phyloP scores from a whole-genome alignment of 495 filamentous ascomycete species.

The Cercophora newfieldiana region DNA sequence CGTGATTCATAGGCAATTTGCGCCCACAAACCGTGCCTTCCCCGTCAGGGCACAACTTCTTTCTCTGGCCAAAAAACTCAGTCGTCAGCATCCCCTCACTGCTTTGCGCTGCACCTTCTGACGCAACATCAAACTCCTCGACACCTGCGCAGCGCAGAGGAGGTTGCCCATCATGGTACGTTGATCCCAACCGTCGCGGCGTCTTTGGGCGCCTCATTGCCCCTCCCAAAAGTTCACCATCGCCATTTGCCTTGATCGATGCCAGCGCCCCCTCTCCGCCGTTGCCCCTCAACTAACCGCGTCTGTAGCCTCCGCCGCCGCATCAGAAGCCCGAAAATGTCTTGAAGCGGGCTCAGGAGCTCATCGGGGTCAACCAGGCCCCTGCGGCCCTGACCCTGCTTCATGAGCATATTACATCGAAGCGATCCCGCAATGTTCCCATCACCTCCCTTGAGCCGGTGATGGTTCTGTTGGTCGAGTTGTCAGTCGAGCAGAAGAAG shows the following conservation, averaged over 20 bases:
- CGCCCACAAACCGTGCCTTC: constrained; percentile 33
- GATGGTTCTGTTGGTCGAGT: constrained; percentile 95
- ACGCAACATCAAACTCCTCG: constrained; percentile 29
- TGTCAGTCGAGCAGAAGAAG: constrained; percentile 94
- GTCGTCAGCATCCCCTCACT: constrained; percentile 34
- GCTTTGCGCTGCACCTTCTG: constrained; percentile 31
- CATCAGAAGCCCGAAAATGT: constrained; percentile 99
- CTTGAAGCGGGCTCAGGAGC: constrained; percentile 95
- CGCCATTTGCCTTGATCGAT: background rate
- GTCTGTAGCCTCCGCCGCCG: constrained; percentile 83
- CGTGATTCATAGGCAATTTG: constrained; percentile 33
- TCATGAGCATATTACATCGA: constrained; percentile 98
- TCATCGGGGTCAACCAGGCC: constrained; percentile 94
- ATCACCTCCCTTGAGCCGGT: constrained; percentile 96
- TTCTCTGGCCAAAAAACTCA: constrained; percentile 40
- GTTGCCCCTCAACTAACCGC: constrained; percentile 16
- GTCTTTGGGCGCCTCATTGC: constrained; percentile 8
- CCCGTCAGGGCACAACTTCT: constrained; percentile 34
- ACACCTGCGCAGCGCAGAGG: constrained; percentile 35
- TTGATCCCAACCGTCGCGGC: constrained; percentile 13
- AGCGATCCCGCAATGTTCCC: constrained; percentile 94
- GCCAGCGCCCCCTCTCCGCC: background rate
- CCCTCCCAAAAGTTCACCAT: constrained; percentile 2
- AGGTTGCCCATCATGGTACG: constrained; percentile 46
- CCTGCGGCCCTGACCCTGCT: constrained; percentile 89